These are phyloP conservation scores for Rhypophila decipiens DNA, from an alignment of 495 filamentous ascomycete species.

Conservation along the genomic window DNA sequence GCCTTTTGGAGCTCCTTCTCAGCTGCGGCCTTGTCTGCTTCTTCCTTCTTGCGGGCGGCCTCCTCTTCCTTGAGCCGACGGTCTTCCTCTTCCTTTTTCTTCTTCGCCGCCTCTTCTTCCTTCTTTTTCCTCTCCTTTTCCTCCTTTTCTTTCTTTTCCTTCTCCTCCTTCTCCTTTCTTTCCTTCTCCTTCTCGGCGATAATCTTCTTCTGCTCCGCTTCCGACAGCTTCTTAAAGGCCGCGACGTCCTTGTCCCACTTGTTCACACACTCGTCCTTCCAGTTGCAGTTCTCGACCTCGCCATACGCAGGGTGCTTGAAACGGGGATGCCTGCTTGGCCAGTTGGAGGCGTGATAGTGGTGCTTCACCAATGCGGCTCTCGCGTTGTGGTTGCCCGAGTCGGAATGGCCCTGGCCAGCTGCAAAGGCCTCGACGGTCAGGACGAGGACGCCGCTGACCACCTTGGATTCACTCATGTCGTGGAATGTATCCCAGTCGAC, in stretches of 20 bases:
- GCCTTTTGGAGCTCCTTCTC: slow-evolving; percentile 13
- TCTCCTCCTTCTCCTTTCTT: slow-evolving; percentile 25
- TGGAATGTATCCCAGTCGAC: slow-evolving; percentile 52
- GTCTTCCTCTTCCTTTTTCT: slow-evolving; percentile 11
- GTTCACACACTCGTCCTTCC: slow-evolving; percentile 48
- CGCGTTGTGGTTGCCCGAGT: slow-evolving; percentile 53
- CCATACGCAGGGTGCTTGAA: slow-evolving; percentile 53
- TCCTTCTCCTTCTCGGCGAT: slow-evolving; percentile 27
- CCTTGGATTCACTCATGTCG: slow-evolving; percentile 47
- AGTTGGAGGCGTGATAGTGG: slow-evolving; percentile 55
- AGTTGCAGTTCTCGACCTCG: slow-evolving; percentile 57
- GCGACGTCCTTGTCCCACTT: slow-evolving; percentile 49
- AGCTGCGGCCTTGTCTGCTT: neutral
- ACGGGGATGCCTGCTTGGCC: slow-evolving; percentile 51
- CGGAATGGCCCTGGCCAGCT: slow-evolving; percentile 56
- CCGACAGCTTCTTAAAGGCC: slow-evolving; percentile 34
- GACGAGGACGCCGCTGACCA: slow-evolving; percentile 49
- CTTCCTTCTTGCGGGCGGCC: slow-evolving; percentile 6
- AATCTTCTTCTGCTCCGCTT: slow-evolving; percentile 39
- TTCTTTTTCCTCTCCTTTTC: neutral
- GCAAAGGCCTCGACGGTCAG: slow-evolving; percentile 58
- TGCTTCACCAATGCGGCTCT: slow-evolving; percentile 52
- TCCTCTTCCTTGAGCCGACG: slow-evolving; percentile 6
- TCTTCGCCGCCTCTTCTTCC: slow-evolving; percentile 9
- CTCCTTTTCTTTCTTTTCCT: slow-evolving; percentile 21